Base-by-base conservation (phyloP, 1,139 yeast genomes). In the Yamadazyma spencermartinsiae region DNA sequence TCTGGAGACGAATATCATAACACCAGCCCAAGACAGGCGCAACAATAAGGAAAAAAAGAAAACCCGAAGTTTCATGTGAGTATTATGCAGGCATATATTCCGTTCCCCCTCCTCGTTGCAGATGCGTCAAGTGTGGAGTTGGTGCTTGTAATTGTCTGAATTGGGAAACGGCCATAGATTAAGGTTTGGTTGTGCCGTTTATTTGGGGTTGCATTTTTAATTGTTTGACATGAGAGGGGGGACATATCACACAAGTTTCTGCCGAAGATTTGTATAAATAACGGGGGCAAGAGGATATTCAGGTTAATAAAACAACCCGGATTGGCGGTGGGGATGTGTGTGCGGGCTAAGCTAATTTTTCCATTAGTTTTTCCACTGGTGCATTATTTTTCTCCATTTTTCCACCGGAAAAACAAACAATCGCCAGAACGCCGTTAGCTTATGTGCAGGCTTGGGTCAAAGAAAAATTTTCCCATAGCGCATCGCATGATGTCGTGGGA, bases 351-450 rank as follows among this genome's bases (percentile, higher is more conserved):
- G 23, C 23, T 20, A 10, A 16, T 28, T 16, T 14, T 28, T 11
- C 31, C 31, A 28, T 10, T 28, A 28, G 31, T 28, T 28, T 28
- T 28, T 28, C 31, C 31, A 28, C n/a, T 16, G 20, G 6, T 11
- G 9, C 8, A 28, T 9, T 16, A 15, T 16, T 7, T 28, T 15
- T 16, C 16, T 16, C 12, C 8, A 16, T 11, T 11, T 4, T 16
- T 12, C 20, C 6, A 9, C 16, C 31, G 31, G 31, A 28, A 28
- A 16, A 28, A 16, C 16, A 12, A 14, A 14, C 16, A 10, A 15
- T 12, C n/a, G 4, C 12, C 7, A 15, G 17, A 28, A 28, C 16
- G 31, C 31, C 31, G 31, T 28, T 28, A 28, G 31, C 20, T 28
- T 4, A 16, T 28, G 13, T 28, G 31, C 20, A 28, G 20, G 26